Conservation (phyloP, 805 yeast genomes). For the Metschnikowia gelsemii region DNA sequence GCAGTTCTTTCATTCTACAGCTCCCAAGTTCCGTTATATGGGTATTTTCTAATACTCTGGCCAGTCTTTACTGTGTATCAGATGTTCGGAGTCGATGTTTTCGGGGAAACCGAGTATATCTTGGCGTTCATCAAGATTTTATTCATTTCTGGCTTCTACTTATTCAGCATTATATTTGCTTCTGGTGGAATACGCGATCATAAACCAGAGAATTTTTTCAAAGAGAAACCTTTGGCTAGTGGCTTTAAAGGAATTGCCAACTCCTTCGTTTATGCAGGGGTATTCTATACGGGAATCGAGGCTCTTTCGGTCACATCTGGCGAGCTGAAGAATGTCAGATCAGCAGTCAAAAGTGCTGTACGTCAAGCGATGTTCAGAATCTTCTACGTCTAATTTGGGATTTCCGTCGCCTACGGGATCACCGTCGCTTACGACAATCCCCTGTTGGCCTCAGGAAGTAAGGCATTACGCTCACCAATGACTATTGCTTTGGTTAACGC, state of each 20-base stretch:
- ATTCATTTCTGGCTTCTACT: slow-evolving; percentile 9
- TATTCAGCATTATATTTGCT: slow-evolving; percentile 9
- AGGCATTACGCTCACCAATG: slow-evolving; percentile 17
- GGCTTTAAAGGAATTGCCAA: slow-evolving; percentile 12
- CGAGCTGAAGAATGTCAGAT: slow-evolving; percentile 10
- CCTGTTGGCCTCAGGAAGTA: slow-evolving; percentile 11
- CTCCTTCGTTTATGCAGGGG: slow-evolving; percentile 12
- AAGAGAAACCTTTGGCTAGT: slow-evolving; percentile 7
- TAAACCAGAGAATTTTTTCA: slow-evolving; percentile 10
- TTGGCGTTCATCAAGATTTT: slow-evolving; percentile 8
- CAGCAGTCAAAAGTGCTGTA: slow-evolving; percentile 15
- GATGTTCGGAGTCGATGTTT: slow-evolving; percentile 12
- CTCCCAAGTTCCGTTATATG: slow-evolving; percentile 9
- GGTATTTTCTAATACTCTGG: slow-evolving; percentile 8
- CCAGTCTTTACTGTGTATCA: slow-evolving; percentile 8
- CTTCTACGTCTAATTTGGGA: slow-evolving; percentile 10
- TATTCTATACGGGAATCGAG: slow-evolving; percentile 11
- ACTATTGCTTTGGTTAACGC: slow-evolving; percentile 16
- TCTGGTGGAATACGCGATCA: slow-evolving; percentile 8
- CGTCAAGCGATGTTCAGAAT: slow-evolving; percentile 12
- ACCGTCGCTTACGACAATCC: slow-evolving; percentile 8
- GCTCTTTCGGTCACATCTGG: slow-evolving; percentile 10
- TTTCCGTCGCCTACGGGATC: slow-evolving; percentile 8
- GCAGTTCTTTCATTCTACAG: slow-evolving; percentile 8
- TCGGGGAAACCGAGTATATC: slow-evolving; percentile 7